Percentiles rank a stretch among this genome's conserved stretches.
These are phyloP conservation scores for Ceratobasidium sp. DNA, from an alignment of 1,284 basidiomycete genomes.

Conservation along the genomic window DNA sequence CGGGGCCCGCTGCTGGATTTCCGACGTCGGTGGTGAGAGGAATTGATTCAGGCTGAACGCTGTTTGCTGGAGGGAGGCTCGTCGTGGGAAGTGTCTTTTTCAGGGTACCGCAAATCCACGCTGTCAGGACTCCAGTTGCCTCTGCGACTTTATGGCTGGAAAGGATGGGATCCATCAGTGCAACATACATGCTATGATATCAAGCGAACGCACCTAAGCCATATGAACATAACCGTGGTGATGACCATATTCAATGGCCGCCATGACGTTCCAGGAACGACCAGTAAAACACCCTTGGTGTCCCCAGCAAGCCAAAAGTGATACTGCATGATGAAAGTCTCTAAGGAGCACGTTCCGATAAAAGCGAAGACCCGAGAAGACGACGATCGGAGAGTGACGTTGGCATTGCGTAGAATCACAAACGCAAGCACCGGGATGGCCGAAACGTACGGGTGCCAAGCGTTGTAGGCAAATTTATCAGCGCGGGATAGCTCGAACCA, in stretches of 20 bases:
- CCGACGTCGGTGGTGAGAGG: slow-evolving; percentile 41
- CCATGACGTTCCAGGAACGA: slow-evolving; percentile 78
- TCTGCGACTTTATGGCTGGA: slow-evolving; percentile 70
- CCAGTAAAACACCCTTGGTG: slow-evolving; percentile 82
- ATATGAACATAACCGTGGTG: slow-evolving; percentile 80
- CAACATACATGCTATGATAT: neutral
- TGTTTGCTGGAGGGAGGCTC: slow-evolving; percentile 31
- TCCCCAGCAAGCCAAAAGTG: slow-evolving; percentile 90
- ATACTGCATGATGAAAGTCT: slow-evolving; percentile 90
- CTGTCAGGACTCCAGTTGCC: slow-evolving; percentile 78
- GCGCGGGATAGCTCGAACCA: slow-evolving; percentile 79
- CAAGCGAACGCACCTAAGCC: slow-evolving; percentile 60
- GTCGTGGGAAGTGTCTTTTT: slow-evolving; percentile 50
- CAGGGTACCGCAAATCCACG: slow-evolving; percentile 68
- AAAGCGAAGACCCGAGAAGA: slow-evolving; percentile 78
- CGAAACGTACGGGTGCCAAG: slow-evolving; percentile 85
- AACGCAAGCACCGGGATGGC: slow-evolving; percentile 82
- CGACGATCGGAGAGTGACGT: slow-evolving; percentile 70
- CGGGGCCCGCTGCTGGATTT: slow-evolving; percentile 16
- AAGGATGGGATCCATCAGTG: neutral
- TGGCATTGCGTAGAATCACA: slow-evolving; percentile 80
- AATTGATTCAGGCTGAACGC: slow-evolving; percentile 36
- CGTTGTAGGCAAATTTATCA: slow-evolving; percentile 86
- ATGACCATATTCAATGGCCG: slow-evolving; percentile 79
- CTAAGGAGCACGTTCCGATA: slow-evolving; percentile 83